phyloP scores from a whole-genome alignment of 176 grass and related monocot species.

The Triticum turgidum region DNA sequence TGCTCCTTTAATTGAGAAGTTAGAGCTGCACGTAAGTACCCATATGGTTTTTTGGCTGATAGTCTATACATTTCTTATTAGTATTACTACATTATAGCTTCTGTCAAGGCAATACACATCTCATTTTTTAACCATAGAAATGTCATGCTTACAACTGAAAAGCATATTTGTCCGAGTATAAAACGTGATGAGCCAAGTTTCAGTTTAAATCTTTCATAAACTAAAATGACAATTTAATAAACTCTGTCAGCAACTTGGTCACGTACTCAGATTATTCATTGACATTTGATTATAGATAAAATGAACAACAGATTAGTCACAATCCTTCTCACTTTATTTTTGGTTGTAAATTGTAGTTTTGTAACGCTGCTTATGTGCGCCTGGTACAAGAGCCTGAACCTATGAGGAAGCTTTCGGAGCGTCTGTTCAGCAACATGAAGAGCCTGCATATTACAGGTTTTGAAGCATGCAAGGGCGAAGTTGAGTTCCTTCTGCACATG shows the following conservation, averaged over 20 bases:
- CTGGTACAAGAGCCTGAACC: background rate
- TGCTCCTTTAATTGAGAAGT: background rate
- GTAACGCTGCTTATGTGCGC: background rate
- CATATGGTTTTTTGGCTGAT: background rate
- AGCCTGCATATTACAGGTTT: background rate
- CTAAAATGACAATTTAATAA: background rate
- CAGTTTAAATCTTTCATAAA: background rate
- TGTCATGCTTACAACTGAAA: background rate
- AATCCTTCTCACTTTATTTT: background rate
- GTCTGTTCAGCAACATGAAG: background rate
- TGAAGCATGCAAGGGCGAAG: background rate
- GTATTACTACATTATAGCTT: background rate
- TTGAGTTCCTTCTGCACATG: background rate
- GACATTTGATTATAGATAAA: background rate
- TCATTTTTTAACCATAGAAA: background rate
- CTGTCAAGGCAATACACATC: background rate
- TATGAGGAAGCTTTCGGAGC: background rate
- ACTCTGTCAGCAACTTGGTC: background rate
- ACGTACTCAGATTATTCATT: background rate
- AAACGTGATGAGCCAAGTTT: background rate
- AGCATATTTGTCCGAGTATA: background rate
- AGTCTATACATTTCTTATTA: background rate
- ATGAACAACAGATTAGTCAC: background rate
- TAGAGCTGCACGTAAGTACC: background rate
- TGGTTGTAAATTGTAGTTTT: background rate